Conservation (phyloP, 2,329 filamentous ascomycete species). For the Curvularia verruculosa region DNA sequence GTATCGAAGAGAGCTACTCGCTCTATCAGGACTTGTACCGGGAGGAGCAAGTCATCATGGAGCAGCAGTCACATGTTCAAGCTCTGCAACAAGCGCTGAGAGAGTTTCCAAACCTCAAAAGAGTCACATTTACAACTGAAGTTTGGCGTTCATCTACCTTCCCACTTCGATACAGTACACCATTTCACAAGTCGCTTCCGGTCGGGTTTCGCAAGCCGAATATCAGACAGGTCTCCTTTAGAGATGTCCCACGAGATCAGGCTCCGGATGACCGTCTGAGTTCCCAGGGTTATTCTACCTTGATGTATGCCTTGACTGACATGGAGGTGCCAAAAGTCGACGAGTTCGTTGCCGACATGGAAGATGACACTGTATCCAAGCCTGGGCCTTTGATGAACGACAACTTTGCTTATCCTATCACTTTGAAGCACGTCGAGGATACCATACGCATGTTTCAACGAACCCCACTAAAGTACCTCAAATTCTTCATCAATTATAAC, state of each 20-base stretch:
- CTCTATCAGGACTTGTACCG: constrained; percentile 44
- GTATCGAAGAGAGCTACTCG: constrained; percentile 29
- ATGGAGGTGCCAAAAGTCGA: constrained; percentile 33
- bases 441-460: constrained; percentile 16
- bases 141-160: constrained; percentile 47
- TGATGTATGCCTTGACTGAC: constrained; percentile 35
- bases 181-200: constrained; percentile 52
- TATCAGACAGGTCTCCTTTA: constrained; percentile 37
- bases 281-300: constrained; percentile 44
- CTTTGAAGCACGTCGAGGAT: constrained; percentile 10
- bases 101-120: constrained; percentile 46
- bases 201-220: constrained; percentile 51
- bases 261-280: neutral
- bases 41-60: constrained; percentile 43
- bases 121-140: constrained; percentile 51
- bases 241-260: constrained; percentile 1
- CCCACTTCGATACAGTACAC: constrained; percentile 51
- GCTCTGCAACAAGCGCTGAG: constrained; percentile 45
- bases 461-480: constrained; percentile 14
- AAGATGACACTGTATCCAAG: constrained; percentile 11
- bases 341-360: constrained; percentile 47
- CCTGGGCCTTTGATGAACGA: constrained; percentile 6
- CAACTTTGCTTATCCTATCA: constrained; percentile 5
- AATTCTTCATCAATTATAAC: constrained; percentile 12
- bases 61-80: constrained; percentile 32